These are phyloP conservation scores for Seiridium cupressi DNA, from an alignment of 2,329 filamentous ascomycete genomes.

Conservation along the genomic window DNA sequence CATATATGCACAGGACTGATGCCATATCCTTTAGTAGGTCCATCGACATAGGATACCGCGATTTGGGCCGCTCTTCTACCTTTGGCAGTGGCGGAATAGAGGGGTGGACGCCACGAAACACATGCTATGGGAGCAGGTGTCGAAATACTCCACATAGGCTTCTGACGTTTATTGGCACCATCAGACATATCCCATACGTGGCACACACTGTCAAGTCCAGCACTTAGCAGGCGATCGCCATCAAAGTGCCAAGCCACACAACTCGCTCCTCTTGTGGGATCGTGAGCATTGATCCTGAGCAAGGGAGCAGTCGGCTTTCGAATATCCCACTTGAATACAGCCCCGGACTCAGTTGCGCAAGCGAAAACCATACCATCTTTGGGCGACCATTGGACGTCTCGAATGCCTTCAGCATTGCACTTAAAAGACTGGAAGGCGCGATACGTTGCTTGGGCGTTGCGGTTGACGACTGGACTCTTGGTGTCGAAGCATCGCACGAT, in stretches of 20 bases:
- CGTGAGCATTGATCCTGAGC: constrained; percentile 60
- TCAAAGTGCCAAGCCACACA: constrained; percentile 68
- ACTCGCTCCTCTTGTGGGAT: constrained; percentile 50
- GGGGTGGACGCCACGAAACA: constrained; percentile 62
- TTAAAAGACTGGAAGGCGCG: constrained; percentile 44
- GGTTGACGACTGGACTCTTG: constrained; percentile 43
- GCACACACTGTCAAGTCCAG: constrained; percentile 59
- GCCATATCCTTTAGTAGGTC: constrained; percentile 50
- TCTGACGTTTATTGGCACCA: constrained; percentile 61
- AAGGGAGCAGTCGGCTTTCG: constrained; percentile 52
- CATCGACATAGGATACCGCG: constrained; percentile 60
- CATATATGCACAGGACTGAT: constrained; percentile 62
- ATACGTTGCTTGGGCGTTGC: constrained; percentile 49
- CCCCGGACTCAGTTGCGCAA: constrained; percentile 61
- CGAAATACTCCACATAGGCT: constrained; percentile 60
- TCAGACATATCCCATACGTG: constrained; percentile 65
- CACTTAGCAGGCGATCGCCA: constrained; percentile 63
- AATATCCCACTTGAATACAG: constrained; percentile 64
- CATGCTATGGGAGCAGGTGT: constrained; percentile 59
- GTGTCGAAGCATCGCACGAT: constrained; percentile 62
- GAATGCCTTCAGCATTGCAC: constrained; percentile 55
- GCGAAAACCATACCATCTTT: constrained; percentile 61
- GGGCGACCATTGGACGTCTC: constrained; percentile 65
- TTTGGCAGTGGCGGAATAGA: constrained; percentile 64
- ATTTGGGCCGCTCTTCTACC: constrained; percentile 60